These are phyloP conservation scores for Carnegiea gigantea DNA, from an alignment of 179 eudicot species.

Conservation along the genomic window DNA sequence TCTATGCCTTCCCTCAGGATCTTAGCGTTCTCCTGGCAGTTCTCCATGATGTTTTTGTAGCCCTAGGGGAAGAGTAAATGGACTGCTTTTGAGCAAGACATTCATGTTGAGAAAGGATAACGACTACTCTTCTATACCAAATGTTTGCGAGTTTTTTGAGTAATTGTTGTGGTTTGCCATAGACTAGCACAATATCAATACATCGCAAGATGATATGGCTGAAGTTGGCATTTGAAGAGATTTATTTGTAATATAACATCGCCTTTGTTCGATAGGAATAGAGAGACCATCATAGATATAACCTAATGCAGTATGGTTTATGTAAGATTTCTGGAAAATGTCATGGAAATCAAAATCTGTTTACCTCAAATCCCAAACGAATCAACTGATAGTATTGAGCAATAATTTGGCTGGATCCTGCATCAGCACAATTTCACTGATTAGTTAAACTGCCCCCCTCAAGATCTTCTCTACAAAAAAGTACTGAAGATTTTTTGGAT, in stretches of 20 bases:
- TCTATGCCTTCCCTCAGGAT: conserved; percentile 31
- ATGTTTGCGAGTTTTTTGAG: no score
- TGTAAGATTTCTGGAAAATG: neutral
- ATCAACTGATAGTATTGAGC: conserved; percentile 87
- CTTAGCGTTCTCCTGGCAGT: conserved; percentile 38
- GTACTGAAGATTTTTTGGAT: no score
- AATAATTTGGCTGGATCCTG: conserved; percentile 81
- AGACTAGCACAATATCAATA: no score
- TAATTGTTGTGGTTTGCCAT: no score
- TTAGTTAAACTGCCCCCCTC: neutral
- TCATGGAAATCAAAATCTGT: neutral
- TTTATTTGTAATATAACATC: no score
- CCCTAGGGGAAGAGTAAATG: conserved; percentile 18
- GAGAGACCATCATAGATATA: neutral
- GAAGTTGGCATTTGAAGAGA: no score
- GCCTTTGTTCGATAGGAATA: neutral
- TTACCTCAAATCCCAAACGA: conserved; percentile 74
- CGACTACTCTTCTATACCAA: no score
- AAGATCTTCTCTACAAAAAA: no score
- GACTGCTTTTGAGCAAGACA: neutral
- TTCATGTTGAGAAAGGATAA: no score
- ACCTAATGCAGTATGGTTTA: neutral
- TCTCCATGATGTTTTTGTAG: conserved; percentile 43
- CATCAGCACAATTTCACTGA: neutral
- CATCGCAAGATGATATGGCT: no score